Percentiles rank a stretch among this genome's conserved stretches.
These are phyloP conservation scores for Dalechampia spathulata DNA, from an alignment of 441 rosid species.

Conservation along the genomic window DNA sequence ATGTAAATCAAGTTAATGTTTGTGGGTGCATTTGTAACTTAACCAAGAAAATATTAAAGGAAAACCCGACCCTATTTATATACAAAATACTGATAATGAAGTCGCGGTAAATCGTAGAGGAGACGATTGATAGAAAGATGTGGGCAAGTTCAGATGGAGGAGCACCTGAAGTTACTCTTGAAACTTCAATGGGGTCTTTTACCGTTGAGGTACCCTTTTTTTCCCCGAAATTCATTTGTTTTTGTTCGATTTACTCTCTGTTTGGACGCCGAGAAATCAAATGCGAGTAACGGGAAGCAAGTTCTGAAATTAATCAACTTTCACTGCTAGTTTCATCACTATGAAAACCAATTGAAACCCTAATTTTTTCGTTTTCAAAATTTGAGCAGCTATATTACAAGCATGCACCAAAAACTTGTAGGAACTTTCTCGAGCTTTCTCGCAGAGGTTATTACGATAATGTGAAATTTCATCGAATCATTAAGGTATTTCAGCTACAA, in stretches of 20 bases:
- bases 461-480: constrained; percentile 79
- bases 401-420: constrained; percentile 94
- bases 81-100: neutral
- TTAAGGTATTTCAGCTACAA: constrained; percentile 45
- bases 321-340: neutral
- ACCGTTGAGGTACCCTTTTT: constrained; percentile 58
- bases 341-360: neutral
- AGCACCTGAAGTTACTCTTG: constrained; percentile 87
- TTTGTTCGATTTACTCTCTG: neutral
- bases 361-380: neutral
- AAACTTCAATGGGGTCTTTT: constrained; percentile 92
- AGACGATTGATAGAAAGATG: constrained; percentile 29
- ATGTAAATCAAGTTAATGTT: too few relatives aligned
- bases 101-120: neutral
- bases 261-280: constrained; percentile 3
- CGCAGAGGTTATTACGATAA: constrained; percentile 84
- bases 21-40: neutral
- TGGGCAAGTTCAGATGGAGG: constrained; percentile 75
- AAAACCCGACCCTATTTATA: neutral
- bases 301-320: neutral
- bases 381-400: constrained; percentile 62
- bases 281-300: neutral
- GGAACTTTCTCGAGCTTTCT: constrained; percentile 84
- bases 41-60: neutral
- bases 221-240: too few relatives aligned